Conservation (phyloP, 2,329 filamentous ascomycete species). For the Cordyceps cateniannulata region DNA sequence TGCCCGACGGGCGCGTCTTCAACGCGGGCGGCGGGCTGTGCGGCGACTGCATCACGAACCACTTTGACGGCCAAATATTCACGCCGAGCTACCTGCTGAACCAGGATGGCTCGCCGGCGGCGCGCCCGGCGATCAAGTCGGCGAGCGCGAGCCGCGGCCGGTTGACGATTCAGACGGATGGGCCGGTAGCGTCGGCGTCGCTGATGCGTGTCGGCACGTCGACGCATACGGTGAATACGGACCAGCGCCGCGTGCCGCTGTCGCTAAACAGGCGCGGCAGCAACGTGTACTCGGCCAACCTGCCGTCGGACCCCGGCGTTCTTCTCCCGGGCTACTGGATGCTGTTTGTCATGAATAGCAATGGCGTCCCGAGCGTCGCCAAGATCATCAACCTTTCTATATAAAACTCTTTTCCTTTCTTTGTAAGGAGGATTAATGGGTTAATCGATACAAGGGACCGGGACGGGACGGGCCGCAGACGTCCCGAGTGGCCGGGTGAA, state of each 20-base stretch:
- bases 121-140: slow-evolving; percentile 35
- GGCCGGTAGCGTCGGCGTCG: slow-evolving; percentile 21
- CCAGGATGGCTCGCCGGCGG: slow-evolving; percentile 30
- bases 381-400: slow-evolving; percentile 3
- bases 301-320: slow-evolving; percentile 43
- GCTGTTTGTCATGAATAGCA: slow-evolving; percentile 42
- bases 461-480: too few relatives aligned
- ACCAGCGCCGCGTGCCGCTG: slow-evolving; percentile 48
- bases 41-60: slow-evolving; percentile 37
- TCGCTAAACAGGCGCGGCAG: slow-evolving; percentile 20
- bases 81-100: slow-evolving; percentile 50
- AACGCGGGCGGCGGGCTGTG: slow-evolving; percentile 49
- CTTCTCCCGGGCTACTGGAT: slow-evolving; percentile 48
- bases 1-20: slow-evolving; percentile 44
- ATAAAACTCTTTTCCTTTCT: neutral
- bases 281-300: slow-evolving; percentile 30
- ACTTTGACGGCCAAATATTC: slow-evolving; percentile 50
- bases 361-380: slow-evolving; percentile 37
- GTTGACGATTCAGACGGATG: slow-evolving; percentile 24
- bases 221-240: slow-evolving; percentile 52
- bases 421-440: too few relatives aligned
- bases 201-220: slow-evolving; percentile 42
- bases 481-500: too few relatives aligned
- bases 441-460: neutral
- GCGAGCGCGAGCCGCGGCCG: slow-evolving; percentile 22